Evolutionary conservation across 1,284 basidiomycete genomes (phyloP), one percentile per base, ranked within the genome.

Genomic region (Trichosporon sp.): DNA sequence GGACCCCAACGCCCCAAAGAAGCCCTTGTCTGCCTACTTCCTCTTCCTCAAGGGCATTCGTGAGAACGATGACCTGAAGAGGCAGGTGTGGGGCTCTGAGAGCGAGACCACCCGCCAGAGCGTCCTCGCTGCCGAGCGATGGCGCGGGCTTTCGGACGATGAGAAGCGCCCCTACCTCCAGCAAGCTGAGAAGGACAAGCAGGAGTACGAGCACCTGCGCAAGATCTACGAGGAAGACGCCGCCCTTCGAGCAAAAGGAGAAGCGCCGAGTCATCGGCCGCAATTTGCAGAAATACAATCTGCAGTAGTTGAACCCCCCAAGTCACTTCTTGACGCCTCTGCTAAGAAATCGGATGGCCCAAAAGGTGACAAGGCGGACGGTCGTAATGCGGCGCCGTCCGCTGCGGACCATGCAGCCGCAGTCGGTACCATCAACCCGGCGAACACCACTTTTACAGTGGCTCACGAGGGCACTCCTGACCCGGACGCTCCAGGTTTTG

Each of bases 1-100:
- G 83, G 93, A 97, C 77, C 93, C 93, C 29, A 95, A 96, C 75
- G 94, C 92, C 19, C 94, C 94, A 9, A 95, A 95, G 87, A 95
- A 95, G 80, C 94, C 94, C 3, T 86, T 96, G 31, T 90, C 88
- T 72, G 93, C 94, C 3, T 97, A 96, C 78, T 96, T 96, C 73
- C 89, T 95, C 86, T 97, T 95, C 83, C 81, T 96, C 68, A 91
- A 94, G 78, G 86, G 88, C 57, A 94, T 95, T 72, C 85, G 92
- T 67, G 87, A 90, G 73, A 75, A 79, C 65, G 85, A 86, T 13
- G 82, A 83, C 44, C 81, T 92, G 33, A 88, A 91, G 19, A 84
- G 81, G 69, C 88, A 89, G 23, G 88, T 96, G 16, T 95, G 95
- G 81, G 91, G 89, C n/a, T 89, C 90, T 59, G 93, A 95, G 82